Base-by-base conservation (phyloP, 495 filamentous ascomycete species). In the Daldinia grandis region DNA sequence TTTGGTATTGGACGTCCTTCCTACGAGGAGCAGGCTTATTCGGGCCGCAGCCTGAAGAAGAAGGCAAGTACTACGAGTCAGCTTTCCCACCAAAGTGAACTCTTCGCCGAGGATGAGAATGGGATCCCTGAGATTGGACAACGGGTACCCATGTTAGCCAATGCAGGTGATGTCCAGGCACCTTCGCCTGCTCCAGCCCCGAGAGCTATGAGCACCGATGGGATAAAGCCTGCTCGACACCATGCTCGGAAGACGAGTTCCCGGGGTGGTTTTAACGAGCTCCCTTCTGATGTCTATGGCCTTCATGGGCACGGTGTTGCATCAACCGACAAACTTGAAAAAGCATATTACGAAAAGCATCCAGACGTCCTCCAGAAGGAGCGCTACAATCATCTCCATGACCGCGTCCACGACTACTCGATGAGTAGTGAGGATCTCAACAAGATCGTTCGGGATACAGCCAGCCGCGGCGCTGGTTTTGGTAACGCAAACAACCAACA, bases 101-200 rank as follows among this genome's bases (percentile, higher is more conserved):
- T 78, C 31, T 80, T 75, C n/a, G 70, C 82, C 58, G 88, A 88
- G 12, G 89, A 92, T 19, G 92, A 94, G 69, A 88, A 91, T 66
- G 95, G 95, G 12, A 97, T 97, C 68, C 95, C 94, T 10, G 91
- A 95, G 75, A 95, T 97, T 67, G 94, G 94, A 38, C 85, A 89
- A 74, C 87, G 93, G 72, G 94, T 98, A 21, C 96, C 95, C 35
- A 97, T 99, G 93, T 91, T 95, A 74, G 90, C 90, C 37, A 89
- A 96, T 80, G 94, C 94, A 40, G 95, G 95, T 47, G 95, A 98
- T 79, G 96, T 99, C 9, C 95, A 99, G 80, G 95, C 95, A 12
- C 95, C 95, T 0, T 94, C 96, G 0, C 93, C 94, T 3, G 87
- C 91, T 14, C 92, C 82, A 28, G 88, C 90, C 15, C 92, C 82